These are phyloP conservation scores for Cladosporium sp. DNA, from an alignment of 2,329 filamentous ascomycete species.

Conservation along the genomic window DNA sequence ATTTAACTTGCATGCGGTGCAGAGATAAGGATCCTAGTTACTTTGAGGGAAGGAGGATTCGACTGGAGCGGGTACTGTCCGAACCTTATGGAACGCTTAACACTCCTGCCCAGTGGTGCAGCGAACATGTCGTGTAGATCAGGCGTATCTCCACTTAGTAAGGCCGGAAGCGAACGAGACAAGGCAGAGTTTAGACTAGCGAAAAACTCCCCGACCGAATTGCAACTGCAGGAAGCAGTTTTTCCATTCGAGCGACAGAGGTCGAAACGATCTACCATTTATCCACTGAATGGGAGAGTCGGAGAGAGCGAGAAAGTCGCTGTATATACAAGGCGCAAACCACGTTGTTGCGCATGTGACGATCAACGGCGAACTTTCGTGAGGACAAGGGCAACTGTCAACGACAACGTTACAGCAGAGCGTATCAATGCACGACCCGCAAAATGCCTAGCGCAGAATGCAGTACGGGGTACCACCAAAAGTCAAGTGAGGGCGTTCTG, in stretches of 20 bases:
- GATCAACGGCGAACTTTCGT: neutral
- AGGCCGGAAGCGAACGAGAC: neutral
- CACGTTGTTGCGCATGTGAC: neutral
- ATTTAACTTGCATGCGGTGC: neutral
- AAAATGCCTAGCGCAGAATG: neutral
- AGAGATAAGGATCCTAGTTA: slow-evolving; percentile 1
- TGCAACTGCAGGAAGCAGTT: neutral
- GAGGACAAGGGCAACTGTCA: neutral
- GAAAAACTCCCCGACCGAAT: neutral
- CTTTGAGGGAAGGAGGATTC: neutral
- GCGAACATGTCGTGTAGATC: neutral
- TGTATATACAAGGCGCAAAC: neutral
- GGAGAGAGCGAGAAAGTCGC: neutral
- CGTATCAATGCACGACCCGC: neutral
- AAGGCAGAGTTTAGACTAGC: neutral
- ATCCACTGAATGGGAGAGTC: neutral
- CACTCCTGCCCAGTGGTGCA: neutral
- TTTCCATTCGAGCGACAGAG: neutral
- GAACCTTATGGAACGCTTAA: slow-evolving; percentile 11
- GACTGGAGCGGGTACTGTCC: neutral
- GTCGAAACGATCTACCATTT: neutral
- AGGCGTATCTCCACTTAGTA: neutral
- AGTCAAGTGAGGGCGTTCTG: neutral
- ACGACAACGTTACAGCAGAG: neutral
- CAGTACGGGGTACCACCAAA: neutral